These are phyloP conservation scores for Salix caprea DNA, from an alignment of 345 rosid genomes.

Conservation along the genomic window DNA sequence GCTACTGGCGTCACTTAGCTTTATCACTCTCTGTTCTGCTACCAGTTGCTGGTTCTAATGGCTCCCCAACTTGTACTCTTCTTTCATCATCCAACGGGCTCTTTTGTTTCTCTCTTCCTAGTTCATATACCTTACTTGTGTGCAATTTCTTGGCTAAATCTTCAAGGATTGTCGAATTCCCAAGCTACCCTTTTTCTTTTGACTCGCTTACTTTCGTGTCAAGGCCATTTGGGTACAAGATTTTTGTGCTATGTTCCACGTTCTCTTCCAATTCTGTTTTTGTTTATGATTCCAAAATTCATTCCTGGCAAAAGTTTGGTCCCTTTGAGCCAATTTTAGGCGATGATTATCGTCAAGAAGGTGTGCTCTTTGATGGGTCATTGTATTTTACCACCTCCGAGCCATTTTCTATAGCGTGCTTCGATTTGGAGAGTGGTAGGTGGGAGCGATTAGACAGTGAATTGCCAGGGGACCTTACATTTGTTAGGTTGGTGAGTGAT, in stretches of 20 bases:
- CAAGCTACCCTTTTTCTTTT: conserved; percentile 54
- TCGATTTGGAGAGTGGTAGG: conserved; percentile 43
- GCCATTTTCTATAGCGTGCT: conserved; percentile 51
- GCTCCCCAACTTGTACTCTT: conserved; percentile 28
- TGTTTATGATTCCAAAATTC: conserved; percentile 52
- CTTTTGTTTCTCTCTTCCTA: conserved; percentile 55
- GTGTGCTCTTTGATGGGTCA: conserved; percentile 49
- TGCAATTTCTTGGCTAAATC: conserved; percentile 65
- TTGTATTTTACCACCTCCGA: conserved; percentile 59
- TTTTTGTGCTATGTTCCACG: conserved; percentile 49
- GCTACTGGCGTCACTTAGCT: conserved; percentile 51
- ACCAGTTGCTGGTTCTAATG: conserved; percentile 12
- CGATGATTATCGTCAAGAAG: conserved; percentile 49
- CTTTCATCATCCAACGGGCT: conserved; percentile 71
- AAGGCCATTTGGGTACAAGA: conserved; percentile 44
- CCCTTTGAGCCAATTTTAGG: conserved; percentile 37
- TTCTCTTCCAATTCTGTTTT: conserved; percentile 37
- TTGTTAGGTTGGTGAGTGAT: conserved; percentile 60
- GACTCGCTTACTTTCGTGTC: conserved; percentile 64
- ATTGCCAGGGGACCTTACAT: conserved; percentile 52
- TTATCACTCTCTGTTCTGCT: conserved; percentile 36
- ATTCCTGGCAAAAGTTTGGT: conserved; percentile 49
- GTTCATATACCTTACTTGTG: conserved; percentile 45
- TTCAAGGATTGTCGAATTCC: conserved; percentile 51
- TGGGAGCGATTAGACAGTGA: conserved; percentile 35